Evolutionary conservation across 2,329 filamentous ascomycete species (phyloP).

Genomic region (Pseudocercospora fijiensis): DNA sequence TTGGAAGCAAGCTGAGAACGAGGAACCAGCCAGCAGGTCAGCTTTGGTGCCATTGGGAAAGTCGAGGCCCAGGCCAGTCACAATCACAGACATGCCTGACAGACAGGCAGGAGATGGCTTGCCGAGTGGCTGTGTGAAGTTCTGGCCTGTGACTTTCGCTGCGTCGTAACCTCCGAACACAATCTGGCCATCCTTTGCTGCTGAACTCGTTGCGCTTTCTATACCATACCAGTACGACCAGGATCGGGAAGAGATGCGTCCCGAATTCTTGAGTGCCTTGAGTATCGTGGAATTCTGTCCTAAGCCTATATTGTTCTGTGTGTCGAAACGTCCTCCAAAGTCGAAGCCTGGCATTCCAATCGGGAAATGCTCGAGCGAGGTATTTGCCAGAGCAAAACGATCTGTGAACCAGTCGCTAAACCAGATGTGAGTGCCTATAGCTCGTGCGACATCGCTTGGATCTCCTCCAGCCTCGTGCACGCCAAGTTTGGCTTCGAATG

Average conservation of each 20-base stretch:
- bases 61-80: conserved; percentile 31
- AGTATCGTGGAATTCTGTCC: conserved; percentile 34
- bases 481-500: conserved; percentile 1
- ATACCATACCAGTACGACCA: conserved; percentile 34
- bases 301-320: conserved; percentile 28
- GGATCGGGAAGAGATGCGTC: conserved; percentile 29
- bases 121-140: conserved; percentile 25
- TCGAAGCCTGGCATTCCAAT: conserved; percentile 26
- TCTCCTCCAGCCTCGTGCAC: conserved; percentile 20
- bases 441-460: conserved; percentile 20
- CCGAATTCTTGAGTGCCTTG: conserved; percentile 22
- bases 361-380: conserved; percentile 15
- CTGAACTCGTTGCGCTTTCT: conserved; percentile 20
- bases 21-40: conserved; percentile 9
- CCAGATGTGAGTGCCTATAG: conserved; percentile 20
- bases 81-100: conserved; percentile 27
- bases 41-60: conserved; percentile 31
- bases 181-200: conserved; percentile 32
- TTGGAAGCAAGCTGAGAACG: conserved; percentile 19
- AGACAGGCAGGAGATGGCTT: conserved; percentile 15
- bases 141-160: conserved; percentile 31
- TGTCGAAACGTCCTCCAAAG: conserved; percentile 13
- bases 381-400: conserved; percentile 12
- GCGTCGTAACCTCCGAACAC: conserved; percentile 37
- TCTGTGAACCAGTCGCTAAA: conserved; percentile 21